Evolutionary conservation across 2,329 filamentous ascomycete genomes (phyloP).

Genomic region (Ampelomyces quisqualis): DNA sequence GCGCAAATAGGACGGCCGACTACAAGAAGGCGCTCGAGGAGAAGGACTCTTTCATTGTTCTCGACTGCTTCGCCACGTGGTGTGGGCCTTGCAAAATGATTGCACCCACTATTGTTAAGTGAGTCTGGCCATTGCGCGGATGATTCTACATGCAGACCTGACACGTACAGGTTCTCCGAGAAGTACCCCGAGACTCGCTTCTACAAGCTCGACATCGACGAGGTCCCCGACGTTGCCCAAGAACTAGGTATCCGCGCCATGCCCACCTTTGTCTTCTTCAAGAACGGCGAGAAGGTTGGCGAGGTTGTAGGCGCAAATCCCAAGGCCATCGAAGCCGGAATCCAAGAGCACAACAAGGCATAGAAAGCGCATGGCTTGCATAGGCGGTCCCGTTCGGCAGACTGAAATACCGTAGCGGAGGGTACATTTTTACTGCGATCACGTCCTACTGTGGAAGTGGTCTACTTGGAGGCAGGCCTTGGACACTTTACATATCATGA

Average conservation of each 20-base stretch:
- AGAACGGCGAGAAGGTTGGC: slow-evolving; percentile 69
- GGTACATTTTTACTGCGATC: neutral
- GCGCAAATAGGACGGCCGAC: slow-evolving; percentile 2
- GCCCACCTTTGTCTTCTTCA: slow-evolving; percentile 88
- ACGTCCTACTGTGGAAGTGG: too few species aligned
- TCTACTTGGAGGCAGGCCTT: neutral
- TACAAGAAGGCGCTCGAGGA: slow-evolving; percentile 58
- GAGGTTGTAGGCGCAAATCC: slow-evolving; percentile 82
- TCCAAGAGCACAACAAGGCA: slow-evolving; percentile 43
- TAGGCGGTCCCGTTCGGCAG: slow-evolving; percentile 6
- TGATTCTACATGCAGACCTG: slow-evolving; percentile 2
- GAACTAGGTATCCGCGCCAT: slow-evolving; percentile 84
- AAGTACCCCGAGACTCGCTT: slow-evolving; percentile 66
- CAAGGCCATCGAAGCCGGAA: slow-evolving; percentile 60
- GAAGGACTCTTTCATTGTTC: slow-evolving; percentile 64
- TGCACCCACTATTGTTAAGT: slow-evolving; percentile 71
- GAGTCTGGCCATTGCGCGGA: slow-evolving; percentile 33
- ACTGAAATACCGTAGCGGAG: neutral
- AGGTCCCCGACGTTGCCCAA: slow-evolving; percentile 70
- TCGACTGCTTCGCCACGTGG: slow-evolving; percentile 89
- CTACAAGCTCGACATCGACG: slow-evolving; percentile 89
- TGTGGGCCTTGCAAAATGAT: slow-evolving; percentile 95
- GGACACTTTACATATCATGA: slow-evolving; percentile 18
- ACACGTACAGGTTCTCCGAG: slow-evolving; percentile 57
- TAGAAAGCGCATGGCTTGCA: slow-evolving; percentile 13